Base-by-base conservation (phyloP, 176 grass and related monocot genomes). In the Bromus sterilis region DNA sequence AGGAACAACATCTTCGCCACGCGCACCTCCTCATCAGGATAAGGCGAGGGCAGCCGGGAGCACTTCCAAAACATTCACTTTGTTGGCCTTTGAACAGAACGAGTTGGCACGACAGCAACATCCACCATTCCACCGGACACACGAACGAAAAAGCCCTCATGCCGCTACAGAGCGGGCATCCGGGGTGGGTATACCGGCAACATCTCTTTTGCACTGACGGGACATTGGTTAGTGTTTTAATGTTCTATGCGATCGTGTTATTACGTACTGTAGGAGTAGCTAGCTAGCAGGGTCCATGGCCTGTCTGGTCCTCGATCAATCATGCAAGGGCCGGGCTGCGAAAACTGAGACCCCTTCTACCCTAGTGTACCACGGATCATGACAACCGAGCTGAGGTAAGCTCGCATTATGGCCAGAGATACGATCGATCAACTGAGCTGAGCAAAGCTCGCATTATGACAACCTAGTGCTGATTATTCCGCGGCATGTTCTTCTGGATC, bases 401-500 rank as follows among this genome's bases (percentile, higher is more conserved):
- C 7, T 67, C 78, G 71, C 44, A 26, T 30, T 74, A 34, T 58
- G 14, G 34, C 6, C 4, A 4, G 30, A 36, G 40, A 13, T 71
- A 53, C 3, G 11, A 65, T 12, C 42, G 16, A 39, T n/a, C 76
- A 76, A 42, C 24, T 33, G 20, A 46, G 67, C 6, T 68, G 8
- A 74, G 13, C 67, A 44, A 55, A 21, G 51, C 7, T 67, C 78
- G 71, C 44, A 26, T 30, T 74, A 34, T 58, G 40, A 66, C 65
- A n/a, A 9, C 36, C n/a, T 16, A 53, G 24, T 4, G 10, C 33
- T 72, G 62, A 56, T 70, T 35, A 73, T 87, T 78, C 86, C 66
- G 5, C 0, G 33, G 39, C 70, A 85, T 81, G 77, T 81, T 76
- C 87, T 34, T 8, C 39, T 80, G 14, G 75, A 83, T 88, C 43